Percentiles rank a stretch among this genome's conserved stretches.
Conservation (phyloP, 441 rosid genomes). For the Adansonia gregorii region DNA sequence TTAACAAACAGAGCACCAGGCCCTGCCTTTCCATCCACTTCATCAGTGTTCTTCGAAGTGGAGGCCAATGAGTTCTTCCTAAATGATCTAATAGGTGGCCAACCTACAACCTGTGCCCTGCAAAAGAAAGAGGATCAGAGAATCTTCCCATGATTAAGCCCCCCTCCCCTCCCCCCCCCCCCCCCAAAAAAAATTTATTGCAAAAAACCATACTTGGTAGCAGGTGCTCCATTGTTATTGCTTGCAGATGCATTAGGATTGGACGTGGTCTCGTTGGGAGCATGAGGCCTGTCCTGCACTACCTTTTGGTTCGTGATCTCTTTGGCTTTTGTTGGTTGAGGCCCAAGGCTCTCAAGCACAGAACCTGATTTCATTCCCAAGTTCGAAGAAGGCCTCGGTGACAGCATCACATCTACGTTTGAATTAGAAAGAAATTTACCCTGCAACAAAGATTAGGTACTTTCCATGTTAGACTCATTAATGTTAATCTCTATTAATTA, state of each 20-base stretch:
- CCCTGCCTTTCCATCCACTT: constrained; percentile 60
- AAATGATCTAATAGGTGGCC: constrained; percentile 71
- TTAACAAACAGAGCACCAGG: constrained; percentile 55
- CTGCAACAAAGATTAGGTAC: constrained; percentile 42
- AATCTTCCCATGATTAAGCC: background rate
- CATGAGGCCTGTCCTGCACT: constrained; percentile 44
- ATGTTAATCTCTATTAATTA: background rate
- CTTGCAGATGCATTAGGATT: constrained; percentile 33
- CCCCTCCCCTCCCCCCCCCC: too few species aligned
- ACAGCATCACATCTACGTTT: constrained; percentile 50
- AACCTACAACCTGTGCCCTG: constrained; percentile 84
- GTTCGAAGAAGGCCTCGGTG: constrained; percentile 58
- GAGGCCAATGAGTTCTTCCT: constrained; percentile 67
- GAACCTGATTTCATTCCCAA: constrained; percentile 57
- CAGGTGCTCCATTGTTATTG: constrained; percentile 41
- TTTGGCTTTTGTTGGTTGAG: constrained; percentile 50
- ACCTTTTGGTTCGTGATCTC: constrained; percentile 41
- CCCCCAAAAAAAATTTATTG: background rate
- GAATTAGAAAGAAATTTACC: constrained; percentile 52
- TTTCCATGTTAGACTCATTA: constrained; percentile 27
- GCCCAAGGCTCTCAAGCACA: constrained; percentile 50
- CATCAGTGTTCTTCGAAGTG: constrained; percentile 59
- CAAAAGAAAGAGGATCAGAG: constrained; percentile 33
- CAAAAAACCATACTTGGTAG: constrained; percentile 38
- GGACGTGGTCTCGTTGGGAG: constrained; percentile 35